phyloP scores from a whole-genome alignment of 257 asterid genomes.

The Jacaranda mimosifolia region DNA sequence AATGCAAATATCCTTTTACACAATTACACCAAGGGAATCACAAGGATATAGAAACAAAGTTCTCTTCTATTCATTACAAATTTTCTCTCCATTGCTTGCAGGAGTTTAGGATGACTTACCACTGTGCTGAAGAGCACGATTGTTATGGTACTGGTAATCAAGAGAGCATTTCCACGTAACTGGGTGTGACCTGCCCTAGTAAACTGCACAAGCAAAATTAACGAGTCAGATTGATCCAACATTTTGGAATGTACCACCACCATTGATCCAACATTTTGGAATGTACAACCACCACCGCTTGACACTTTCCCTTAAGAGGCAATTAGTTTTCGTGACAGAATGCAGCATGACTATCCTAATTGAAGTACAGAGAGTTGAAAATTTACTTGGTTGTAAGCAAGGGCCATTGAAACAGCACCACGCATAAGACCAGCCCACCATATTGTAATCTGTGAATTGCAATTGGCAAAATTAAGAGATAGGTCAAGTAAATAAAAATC shows the following conservation, averaged over 20 bases:
- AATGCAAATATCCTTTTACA: not conserved
- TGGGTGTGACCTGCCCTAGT: slow-evolving; percentile 87
- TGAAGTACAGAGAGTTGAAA: not conserved
- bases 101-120: slow-evolving; percentile 60
- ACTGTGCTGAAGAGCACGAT: slow-evolving; percentile 94
- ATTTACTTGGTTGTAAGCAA: slow-evolving; percentile 68
- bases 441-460: slow-evolving; percentile 52
- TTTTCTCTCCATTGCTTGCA: not conserved
- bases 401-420: slow-evolving; percentile 77
- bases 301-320: too few species aligned
- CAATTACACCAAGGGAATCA: not conserved
- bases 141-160: slow-evolving; percentile 92
- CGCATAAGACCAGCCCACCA: slow-evolving; percentile 85
- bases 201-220: slow-evolving; percentile 56
- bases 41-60: not conserved
- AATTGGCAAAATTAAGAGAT: slow-evolving; percentile 12
- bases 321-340: not conserved
- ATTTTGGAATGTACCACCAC: too few species aligned
- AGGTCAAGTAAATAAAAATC: slow-evolving; percentile 22
- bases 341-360: not conserved
- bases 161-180: slow-evolving; percentile 72
- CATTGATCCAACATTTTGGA: not conserved
- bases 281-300: too few species aligned
- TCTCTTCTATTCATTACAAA: not conserved
- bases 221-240: not conserved